These are phyloP conservation scores for Bipolaris sorokiniana DNA, from an alignment of 2,329 filamentous ascomycete genomes.

Conservation along the genomic window DNA sequence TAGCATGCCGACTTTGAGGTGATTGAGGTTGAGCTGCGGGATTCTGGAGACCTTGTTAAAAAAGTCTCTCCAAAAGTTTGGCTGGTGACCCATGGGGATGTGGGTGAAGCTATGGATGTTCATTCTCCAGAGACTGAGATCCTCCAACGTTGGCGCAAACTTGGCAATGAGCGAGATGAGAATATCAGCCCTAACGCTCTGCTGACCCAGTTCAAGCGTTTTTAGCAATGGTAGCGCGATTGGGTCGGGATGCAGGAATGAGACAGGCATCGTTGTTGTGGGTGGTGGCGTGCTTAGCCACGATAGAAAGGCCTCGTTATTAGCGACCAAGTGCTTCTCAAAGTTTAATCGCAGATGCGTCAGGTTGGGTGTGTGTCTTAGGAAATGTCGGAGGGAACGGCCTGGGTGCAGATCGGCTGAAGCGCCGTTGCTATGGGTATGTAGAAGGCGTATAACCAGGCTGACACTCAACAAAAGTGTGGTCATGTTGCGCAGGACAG, in stretches of 20 bases:
- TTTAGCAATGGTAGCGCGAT: slow-evolving; percentile 23
- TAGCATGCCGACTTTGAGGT: slow-evolving; percentile 27
- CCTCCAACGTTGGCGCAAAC: slow-evolving; percentile 54
- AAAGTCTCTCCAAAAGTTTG: slow-evolving; percentile 29
- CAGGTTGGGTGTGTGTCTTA: slow-evolving; percentile 53
- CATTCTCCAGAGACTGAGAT: slow-evolving; percentile 57
- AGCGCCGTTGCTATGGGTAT: slow-evolving; percentile 23
- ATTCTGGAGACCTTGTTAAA: slow-evolving; percentile 21
- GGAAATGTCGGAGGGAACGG: slow-evolving; percentile 46
- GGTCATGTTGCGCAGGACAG: slow-evolving; percentile 56
- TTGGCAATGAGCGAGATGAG: slow-evolving; percentile 40
- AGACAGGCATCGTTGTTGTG: neutral
- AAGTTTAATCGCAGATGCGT: slow-evolving; percentile 63
- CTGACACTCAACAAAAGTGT: slow-evolving; percentile 53
- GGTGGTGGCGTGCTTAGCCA: slow-evolving; percentile 41
- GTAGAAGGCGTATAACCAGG: slow-evolving; percentile 5
- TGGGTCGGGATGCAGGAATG: slow-evolving; percentile 15
- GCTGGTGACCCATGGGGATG: slow-evolving; percentile 14
- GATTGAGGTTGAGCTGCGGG: slow-evolving; percentile 18
- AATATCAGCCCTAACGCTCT: slow-evolving; percentile 11
- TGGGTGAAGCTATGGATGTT: slow-evolving; percentile 21
- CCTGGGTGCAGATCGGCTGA: slow-evolving; percentile 5
- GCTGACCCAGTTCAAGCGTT: slow-evolving; percentile 34
- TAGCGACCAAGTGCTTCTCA: slow-evolving; percentile 20
- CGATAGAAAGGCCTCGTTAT: slow-evolving; percentile 43